Percentiles rank a stretch among this genome's conserved stretches.
Conservation (phyloP, 176 grass and related monocot genomes). For the Hyparrhenia diplandra region DNA sequence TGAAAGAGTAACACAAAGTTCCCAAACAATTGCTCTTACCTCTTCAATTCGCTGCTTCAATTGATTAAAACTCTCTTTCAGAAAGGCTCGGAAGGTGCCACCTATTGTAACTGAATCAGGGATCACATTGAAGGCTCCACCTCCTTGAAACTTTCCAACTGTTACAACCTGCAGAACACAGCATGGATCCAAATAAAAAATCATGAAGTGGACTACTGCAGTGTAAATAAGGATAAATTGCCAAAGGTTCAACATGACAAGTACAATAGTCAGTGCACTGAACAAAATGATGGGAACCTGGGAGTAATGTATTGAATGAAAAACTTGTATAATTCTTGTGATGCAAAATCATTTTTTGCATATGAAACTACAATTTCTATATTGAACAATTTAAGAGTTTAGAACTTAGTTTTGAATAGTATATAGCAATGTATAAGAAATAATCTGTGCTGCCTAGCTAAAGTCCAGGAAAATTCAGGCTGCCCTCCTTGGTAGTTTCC, state of each 20-base stretch:
- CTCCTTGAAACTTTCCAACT: constrained; percentile 94
- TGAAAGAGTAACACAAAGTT: constrained; percentile 12
- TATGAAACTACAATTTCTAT: neutral
- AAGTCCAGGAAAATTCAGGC: neutral
- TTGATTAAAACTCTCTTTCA: constrained; percentile 77
- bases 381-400: neutral
- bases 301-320: constrained; percentile 3
- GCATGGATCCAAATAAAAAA: neutral
- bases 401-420: neutral
- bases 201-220: neutral
- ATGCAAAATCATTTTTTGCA: constrained; percentile 16
- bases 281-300: neutral
- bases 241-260: neutral
- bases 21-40: constrained; percentile 30
- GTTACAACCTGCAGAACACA: constrained; percentile 70
- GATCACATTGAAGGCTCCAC: constrained; percentile 86
- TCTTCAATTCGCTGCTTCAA: constrained; percentile 81
- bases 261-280: neutral
- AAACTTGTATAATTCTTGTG: neutral
- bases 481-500: neutral
- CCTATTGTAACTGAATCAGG: constrained; percentile 91
- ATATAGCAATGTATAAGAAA: neutral
- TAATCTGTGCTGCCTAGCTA: neutral
- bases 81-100: constrained; percentile 87
- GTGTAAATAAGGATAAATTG: neutral